Evolutionary conservation across 2,329 filamentous ascomycete genomes (phyloP).

Genomic region (Monilinia aucupariae): DNA sequence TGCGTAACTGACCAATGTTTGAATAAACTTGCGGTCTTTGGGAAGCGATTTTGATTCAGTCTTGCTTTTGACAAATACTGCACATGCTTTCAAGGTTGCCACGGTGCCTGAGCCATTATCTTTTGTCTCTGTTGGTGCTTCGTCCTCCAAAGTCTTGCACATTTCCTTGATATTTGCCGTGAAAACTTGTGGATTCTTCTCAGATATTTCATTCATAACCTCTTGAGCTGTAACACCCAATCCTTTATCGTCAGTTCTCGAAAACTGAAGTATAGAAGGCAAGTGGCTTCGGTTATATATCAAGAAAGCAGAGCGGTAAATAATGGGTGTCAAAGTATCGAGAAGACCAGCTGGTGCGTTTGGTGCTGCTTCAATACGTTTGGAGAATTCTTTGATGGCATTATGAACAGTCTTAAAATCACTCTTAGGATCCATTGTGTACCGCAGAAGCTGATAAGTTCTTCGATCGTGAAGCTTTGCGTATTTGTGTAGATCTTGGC

Average conservation of each 20-base stretch:
- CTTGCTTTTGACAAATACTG: conserved; percentile 80
- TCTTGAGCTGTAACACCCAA: conserved; percentile 78
- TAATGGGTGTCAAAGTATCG: conserved; percentile 73
- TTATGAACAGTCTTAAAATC: conserved; percentile 90
- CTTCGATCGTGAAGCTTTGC: conserved; percentile 86
- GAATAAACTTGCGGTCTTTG: conserved; percentile 70
- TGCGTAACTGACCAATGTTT: conserved; percentile 77
- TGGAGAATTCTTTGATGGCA: conserved; percentile 83
- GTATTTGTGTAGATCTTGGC: conserved; percentile 79
- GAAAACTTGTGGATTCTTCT: conserved; percentile 82
- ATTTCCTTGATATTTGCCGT: conserved; percentile 89
- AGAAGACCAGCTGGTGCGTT: conserved; percentile 56
- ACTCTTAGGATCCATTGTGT: conserved; percentile 75
- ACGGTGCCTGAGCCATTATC: conserved; percentile 70
- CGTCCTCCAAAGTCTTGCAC: conserved; percentile 76
- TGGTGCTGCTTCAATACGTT: conserved; percentile 66
- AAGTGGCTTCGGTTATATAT: conserved; percentile 95
- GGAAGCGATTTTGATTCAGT: conserved; percentile 74
- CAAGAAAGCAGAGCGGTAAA: conserved; percentile 78
- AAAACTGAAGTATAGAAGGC: conserved; percentile 80
- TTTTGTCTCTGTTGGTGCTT: conserved; percentile 65
- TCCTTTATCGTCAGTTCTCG: conserved; percentile 74
- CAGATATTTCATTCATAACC: conserved; percentile 86
- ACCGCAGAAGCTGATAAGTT: conserved; percentile 82
- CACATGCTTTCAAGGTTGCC: conserved; percentile 88